Base-by-base conservation (phyloP, 257 asterid genomes). In the Nicotiana noctiflora region DNA sequence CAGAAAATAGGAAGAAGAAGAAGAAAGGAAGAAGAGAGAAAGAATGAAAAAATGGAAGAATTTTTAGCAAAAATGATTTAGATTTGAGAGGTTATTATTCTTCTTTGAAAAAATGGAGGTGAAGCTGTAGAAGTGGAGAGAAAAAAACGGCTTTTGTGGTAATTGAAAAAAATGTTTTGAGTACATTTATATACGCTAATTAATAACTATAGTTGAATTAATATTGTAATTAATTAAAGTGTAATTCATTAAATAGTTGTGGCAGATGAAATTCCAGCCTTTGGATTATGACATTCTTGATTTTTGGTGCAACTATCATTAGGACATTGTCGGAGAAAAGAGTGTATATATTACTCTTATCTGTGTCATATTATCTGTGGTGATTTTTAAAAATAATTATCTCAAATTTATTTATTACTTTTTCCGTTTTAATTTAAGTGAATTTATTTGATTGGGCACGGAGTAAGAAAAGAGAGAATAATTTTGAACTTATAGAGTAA, bases 51-150 rank as follows among this genome's bases (percentile, higher is more conserved):
- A 21, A n/a, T 13, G 59, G 65, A 46, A 5, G 64, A 75, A n/a
- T 12, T 56, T 32, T 4, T 44, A 51, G 44, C 11, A 15, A 56
- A 49, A 77, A 85, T 81, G 89, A 90, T 34, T 80, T 88, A 66
- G 85, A 88, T 89, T 87, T 65, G 66, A 79, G 83, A 82, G 91
- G 86, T 83, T 87, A 89, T 86, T 89, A 88, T 91, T 89, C 85
- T 70, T 46, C n/a, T 12, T 85, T 82, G 61, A 56, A 14, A 57
- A 81, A 81, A 68, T 76, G 3, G 76, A 60, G 77, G 79, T 65
- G 77, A 70, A 70, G 34, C 77, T 40, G 19, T 17, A 70, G 37
- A 44, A 9, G 70, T 52, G 83, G 81, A 55, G 64, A 27, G 85
- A 82, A 76, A 82, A 86, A 82, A 19, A 63, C 66, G 81, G 76